Conservation (phyloP, 2,329 filamentous ascomycete genomes). For the Corinectria fuckeliana region DNA sequence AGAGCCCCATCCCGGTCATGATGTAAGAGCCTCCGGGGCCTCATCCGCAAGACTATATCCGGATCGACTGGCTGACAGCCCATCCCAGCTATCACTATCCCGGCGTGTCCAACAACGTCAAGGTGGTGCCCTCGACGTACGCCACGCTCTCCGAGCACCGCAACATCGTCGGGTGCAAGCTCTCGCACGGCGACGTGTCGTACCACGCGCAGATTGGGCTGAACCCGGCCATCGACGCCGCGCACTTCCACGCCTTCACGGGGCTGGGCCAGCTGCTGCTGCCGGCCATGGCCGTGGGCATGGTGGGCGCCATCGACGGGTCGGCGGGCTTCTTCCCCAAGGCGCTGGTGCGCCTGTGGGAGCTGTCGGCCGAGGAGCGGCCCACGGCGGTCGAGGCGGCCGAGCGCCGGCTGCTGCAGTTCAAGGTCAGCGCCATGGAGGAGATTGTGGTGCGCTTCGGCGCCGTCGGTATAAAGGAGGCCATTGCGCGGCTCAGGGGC, state of each 20-base stretch:
- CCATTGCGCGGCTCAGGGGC: constrained; percentile 62
- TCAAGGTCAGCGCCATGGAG: constrained; percentile 65
- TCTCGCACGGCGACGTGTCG: constrained; percentile 72
- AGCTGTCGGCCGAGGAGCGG: constrained; percentile 46
- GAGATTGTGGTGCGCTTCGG: constrained; percentile 67
- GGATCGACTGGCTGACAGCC: background rate
- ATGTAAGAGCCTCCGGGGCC: constrained; percentile 55
- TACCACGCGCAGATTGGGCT: constrained; percentile 66
- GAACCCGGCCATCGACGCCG: constrained; percentile 64
- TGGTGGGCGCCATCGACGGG: constrained; percentile 67
- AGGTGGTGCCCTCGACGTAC: constrained; percentile 64
- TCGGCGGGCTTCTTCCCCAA: constrained; percentile 69
- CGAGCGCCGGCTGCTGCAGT: constrained; percentile 64
- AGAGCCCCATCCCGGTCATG: constrained; percentile 62
- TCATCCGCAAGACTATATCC: background rate
- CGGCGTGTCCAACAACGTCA: constrained; percentile 70
- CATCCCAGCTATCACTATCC: constrained; percentile 67
- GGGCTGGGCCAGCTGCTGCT: constrained; percentile 71
- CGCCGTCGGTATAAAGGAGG: constrained; percentile 71
- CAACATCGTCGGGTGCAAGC: constrained; percentile 74
- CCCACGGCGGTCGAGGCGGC: constrained; percentile 50
- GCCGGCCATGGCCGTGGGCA: constrained; percentile 64
- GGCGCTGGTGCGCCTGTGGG: constrained; percentile 63
- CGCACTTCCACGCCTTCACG: constrained; percentile 66
- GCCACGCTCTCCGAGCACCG: constrained; percentile 63